Conservation (phyloP, 179 eudicot genomes). For the Silene noctiflora region DNA sequence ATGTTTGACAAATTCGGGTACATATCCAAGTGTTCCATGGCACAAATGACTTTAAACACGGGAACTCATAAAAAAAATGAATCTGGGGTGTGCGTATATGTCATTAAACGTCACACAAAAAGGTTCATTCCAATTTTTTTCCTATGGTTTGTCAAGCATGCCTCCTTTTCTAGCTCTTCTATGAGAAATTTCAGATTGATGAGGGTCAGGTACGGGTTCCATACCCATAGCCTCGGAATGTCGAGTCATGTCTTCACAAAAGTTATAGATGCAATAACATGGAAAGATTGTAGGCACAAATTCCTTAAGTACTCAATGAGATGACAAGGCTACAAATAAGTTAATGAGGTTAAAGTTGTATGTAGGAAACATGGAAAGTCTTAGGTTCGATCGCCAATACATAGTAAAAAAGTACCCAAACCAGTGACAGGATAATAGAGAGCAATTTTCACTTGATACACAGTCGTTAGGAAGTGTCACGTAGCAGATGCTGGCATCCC, state of each 20-base stretch:
- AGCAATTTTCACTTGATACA: background rate
- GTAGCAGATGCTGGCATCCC: background rate
- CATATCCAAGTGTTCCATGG: background rate
- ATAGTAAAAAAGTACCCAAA: background rate
- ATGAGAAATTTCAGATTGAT: too few relatives aligned
- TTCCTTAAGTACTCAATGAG: background rate
- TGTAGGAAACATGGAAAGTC: background rate
- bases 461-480: conserved; percentile 1
- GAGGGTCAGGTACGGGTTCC: too few relatives aligned
- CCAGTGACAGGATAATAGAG: background rate
- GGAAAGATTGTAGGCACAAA: background rate
- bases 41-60: too few relatives aligned
- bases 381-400: background rate
- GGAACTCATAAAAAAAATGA: too few relatives aligned
- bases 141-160: too few relatives aligned
- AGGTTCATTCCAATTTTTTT: too few relatives aligned
- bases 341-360: background rate
- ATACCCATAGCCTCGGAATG: too few relatives aligned
- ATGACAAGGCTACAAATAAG: background rate
- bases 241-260: too few relatives aligned
- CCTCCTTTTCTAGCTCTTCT: too few relatives aligned
- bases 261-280: background rate
- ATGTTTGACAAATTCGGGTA: background rate
- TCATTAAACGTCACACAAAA: too few relatives aligned
- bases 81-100: too few relatives aligned